A percentile compares a stretch with the other conserved stretches of the same genome.
These are phyloP conservation scores for Cyclospora cayetanensis DNA, from an alignment of 169 alveolate species.

Conservation along the genomic window DNA sequence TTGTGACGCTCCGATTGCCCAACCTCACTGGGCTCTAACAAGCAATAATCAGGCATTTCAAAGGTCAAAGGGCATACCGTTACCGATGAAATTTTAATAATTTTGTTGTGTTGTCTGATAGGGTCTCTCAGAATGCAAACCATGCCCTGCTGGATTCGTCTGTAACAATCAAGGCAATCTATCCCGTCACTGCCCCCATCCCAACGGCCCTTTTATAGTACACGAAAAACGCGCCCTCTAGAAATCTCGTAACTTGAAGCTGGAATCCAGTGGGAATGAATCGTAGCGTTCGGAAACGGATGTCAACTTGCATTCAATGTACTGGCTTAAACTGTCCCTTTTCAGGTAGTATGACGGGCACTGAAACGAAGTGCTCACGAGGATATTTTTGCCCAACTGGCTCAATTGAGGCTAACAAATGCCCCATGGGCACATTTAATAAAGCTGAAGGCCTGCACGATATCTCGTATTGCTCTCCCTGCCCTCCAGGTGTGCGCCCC, in stretches of 20 bases:
- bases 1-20: no score
- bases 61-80: background rate
- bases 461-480: conserved; percentile 2
- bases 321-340: background rate
- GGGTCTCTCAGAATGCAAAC: background rate
- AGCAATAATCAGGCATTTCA: background rate
- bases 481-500: conserved; percentile 59
- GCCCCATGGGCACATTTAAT: conserved; percentile 43
- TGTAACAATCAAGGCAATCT: background rate
- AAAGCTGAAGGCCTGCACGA: background rate
- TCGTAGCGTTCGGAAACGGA: background rate
- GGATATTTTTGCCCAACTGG: background rate
- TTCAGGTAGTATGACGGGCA: background rate
- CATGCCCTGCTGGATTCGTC: background rate
- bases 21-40: background rate
- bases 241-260: no score
- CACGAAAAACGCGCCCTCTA: no score
- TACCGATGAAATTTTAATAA: background rate
- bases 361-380: background rate
- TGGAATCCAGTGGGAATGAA: no score
- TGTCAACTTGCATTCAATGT: background rate
- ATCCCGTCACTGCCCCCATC: background rate
- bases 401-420: background rate
- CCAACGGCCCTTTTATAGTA: no score
- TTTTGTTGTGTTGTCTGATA: no score